phyloP scores from a whole-genome alignment of 2,329 filamentous ascomycete species.

The Phaeosphaeriaceae sp. region DNA sequence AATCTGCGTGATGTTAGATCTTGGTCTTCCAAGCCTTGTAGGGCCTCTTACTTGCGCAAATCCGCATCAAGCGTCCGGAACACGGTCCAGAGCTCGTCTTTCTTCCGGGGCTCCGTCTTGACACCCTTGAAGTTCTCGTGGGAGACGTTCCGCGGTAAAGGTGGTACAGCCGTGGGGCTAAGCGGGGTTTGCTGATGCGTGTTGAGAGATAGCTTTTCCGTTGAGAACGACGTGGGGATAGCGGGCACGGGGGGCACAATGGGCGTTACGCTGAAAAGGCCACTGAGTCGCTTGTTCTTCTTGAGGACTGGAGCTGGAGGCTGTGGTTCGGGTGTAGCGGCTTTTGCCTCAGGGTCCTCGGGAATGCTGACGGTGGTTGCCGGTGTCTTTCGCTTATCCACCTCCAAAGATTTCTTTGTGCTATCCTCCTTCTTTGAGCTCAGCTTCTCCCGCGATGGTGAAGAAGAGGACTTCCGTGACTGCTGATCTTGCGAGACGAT shows the following conservation, averaged over 20 bases:
- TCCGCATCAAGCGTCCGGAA: constrained; percentile 74
- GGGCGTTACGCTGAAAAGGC: constrained; percentile 36
- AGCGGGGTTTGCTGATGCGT: constrained; percentile 39
- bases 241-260: constrained; percentile 47
- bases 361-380: constrained; percentile 37
- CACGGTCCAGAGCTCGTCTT: constrained; percentile 72
- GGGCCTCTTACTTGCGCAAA: constrained; percentile 64
- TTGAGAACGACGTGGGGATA: constrained; percentile 58
- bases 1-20: constrained; percentile 59
- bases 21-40: background rate
- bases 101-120: constrained; percentile 59
- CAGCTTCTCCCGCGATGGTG: constrained; percentile 24
- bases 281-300: constrained; percentile 45
- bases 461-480: constrained; percentile 17
- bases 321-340: constrained; percentile 29
- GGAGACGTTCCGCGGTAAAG: constrained; percentile 51
- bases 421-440: constrained; percentile 22
- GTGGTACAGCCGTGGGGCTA: constrained; percentile 48
- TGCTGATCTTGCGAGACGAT: constrained; percentile 34
- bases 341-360: constrained; percentile 33
- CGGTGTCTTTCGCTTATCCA: constrained; percentile 34
- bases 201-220: constrained; percentile 52
- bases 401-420: constrained; percentile 27
- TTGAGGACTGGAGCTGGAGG: constrained; percentile 37
- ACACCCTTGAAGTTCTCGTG: constrained; percentile 50